Conservation (phyloP, 805 yeast genomes). For the Wickerhamomyces hampshirensis region DNA sequence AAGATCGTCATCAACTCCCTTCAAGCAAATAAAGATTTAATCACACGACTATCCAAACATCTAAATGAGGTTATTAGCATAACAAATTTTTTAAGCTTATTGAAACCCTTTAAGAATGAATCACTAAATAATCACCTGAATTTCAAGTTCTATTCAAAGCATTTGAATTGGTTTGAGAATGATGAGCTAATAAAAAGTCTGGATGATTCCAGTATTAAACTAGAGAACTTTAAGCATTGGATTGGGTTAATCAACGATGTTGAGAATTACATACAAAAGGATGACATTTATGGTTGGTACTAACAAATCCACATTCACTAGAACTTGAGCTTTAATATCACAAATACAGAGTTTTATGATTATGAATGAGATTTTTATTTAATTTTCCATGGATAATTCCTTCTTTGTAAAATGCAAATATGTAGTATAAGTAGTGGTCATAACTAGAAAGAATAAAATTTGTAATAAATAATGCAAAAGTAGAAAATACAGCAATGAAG, state of each 20-base stretch:
- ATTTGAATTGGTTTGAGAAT: constrained; percentile 19
- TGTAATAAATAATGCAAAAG: constrained; percentile 1
- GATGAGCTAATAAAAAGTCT: constrained; percentile 7
- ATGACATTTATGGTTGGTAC: constrained; percentile 26
- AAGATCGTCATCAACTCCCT: constrained; percentile 26
- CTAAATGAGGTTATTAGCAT: constrained; percentile 24
- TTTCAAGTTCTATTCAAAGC: constrained; percentile 17
- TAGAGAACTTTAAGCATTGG: constrained; percentile 12
- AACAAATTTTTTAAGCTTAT: constrained; percentile 21
- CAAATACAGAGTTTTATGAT: too few relatives aligned
- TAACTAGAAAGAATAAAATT: neutral
- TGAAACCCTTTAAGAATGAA: constrained; percentile 26
- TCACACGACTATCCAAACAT: constrained; percentile 19
- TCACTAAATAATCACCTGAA: constrained; percentile 21
- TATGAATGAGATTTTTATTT: too few relatives aligned
- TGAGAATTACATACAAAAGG: constrained; percentile 12
- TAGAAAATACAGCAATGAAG: neutral
- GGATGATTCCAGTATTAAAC: neutral
- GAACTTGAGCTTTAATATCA: too few relatives aligned
- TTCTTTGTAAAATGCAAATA: too few relatives aligned
- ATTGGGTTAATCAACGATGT: constrained; percentile 21
- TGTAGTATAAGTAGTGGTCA: too few relatives aligned
- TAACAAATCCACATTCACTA: too few relatives aligned
- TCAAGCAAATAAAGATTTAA: constrained; percentile 21
- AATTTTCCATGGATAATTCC: too few relatives aligned